A percentile compares a stretch with the other conserved stretches of the same genome.
Evolutionary conservation across 2,329 filamentous ascomycete genomes (phyloP).

Genomic region (Didymella pomorum): DNA sequence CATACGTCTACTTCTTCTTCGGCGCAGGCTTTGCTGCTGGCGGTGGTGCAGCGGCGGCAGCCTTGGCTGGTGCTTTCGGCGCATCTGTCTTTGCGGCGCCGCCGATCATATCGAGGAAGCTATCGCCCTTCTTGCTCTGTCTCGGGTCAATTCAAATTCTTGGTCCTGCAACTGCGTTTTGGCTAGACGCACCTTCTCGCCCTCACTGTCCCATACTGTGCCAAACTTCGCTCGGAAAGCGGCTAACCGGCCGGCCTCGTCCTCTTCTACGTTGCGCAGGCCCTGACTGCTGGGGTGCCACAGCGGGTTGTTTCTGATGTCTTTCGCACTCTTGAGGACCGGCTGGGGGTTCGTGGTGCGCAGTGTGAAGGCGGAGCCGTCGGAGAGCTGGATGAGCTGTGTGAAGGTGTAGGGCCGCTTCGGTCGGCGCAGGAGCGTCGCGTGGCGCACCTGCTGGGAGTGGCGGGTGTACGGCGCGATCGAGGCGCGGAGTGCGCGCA

Average conservation of each 20-base stretch:
- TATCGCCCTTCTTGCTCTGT: slow-evolving; percentile 35
- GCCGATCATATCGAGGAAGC: slow-evolving; percentile 46
- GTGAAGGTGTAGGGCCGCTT: slow-evolving; percentile 95
- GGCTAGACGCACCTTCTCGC: slow-evolving; percentile 17
- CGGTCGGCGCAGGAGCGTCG: slow-evolving; percentile 85
- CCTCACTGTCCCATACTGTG: slow-evolving; percentile 74
- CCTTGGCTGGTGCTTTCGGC: slow-evolving; percentile 24
- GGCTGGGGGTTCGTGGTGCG: slow-evolving; percentile 77
- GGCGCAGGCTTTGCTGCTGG: slow-evolving; percentile 22
- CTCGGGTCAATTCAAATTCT: neutral
- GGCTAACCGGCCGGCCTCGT: slow-evolving; percentile 89
- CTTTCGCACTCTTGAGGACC: slow-evolving; percentile 73
- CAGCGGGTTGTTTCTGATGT: slow-evolving; percentile 85
- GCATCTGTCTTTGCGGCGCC: slow-evolving; percentile 32
- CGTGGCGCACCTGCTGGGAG: slow-evolving; percentile 72
- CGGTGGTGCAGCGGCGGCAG: slow-evolving; percentile 22
- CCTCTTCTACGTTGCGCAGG: slow-evolving; percentile 87
- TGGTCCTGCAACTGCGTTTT: neutral
- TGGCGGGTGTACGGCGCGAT: slow-evolving; percentile 31
- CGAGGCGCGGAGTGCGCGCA: slow-evolving; percentile 42
- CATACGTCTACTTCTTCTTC: slow-evolving; percentile 18
- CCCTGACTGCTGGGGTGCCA: slow-evolving; percentile 90
- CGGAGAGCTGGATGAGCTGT: slow-evolving; percentile 91
- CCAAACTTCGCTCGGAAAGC: slow-evolving; percentile 89
- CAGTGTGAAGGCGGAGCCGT: slow-evolving; percentile 84